Evolutionary conservation across 2,329 filamentous ascomycete genomes (phyloP), one percentile per base, ranked within the genome.

Genomic region (Paecilomyces sp.): DNA sequence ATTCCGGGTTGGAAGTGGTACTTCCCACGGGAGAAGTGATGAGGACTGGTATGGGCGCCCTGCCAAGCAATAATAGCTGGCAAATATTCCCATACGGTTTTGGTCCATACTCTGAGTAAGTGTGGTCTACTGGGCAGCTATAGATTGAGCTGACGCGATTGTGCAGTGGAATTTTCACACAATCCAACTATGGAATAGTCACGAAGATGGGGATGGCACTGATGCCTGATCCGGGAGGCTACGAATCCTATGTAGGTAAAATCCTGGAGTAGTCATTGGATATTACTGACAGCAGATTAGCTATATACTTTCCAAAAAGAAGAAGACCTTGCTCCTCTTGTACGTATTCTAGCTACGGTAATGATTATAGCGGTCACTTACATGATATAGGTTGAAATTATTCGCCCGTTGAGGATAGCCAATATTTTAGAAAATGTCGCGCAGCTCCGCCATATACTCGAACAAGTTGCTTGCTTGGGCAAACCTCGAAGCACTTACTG

Each of bases 1-100:
- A 80, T 54, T 78, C 73, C 13, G 77, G 77, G 1, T 65, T 79
- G 62, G 77, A 79, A 59, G 72, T 79, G 11, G 76, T 79, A 6
- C 66, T 79, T 1, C 75, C 77, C 0, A 70, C 70, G 13, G 75
- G 75, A 1, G 66, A 72, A 28, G 60, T 79, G 2, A 62, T 77
- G 6, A 66, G 76, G 13, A 78, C 75, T 2, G 76, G 75, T 3
- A 77, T 78, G 73, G 77, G 77, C 13, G 67, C 66, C 12, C 66
- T 67, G 22, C 66, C 69, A 3, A 69, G 70, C 6, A 67, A 66
- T 58, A 62, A 61, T 31, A 63, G 61, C 24, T 66, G 64, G 65
- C 63, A 64, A 57, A 67, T 67, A 5, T 61, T 61, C 24, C 60
- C 60, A 1, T 61, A 59, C 24, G 60, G 60, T 15, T 61, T 59